Percentiles rank a stretch among this genome's conserved stretches.
These are phyloP conservation scores for Microbotryomycetes sp. DNA, from an alignment of 1,284 basidiomycete species.

Conservation along the genomic window DNA sequence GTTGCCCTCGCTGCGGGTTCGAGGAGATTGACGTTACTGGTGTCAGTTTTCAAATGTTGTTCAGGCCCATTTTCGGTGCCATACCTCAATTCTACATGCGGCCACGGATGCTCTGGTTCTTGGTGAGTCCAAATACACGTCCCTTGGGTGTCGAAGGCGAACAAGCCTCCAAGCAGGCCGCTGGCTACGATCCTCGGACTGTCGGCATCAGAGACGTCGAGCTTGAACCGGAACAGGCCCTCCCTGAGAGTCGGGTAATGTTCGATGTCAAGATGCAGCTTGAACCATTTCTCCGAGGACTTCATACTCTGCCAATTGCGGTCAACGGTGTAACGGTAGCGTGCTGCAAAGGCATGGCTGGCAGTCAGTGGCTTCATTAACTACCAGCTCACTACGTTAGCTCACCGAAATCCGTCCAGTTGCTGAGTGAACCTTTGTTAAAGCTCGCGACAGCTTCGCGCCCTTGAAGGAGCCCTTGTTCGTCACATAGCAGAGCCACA, in stretches of 20 bases:
- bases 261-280: not conserved
- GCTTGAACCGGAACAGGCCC: slow-evolving; percentile 3
- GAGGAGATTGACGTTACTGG: not conserved
- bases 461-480: not conserved
- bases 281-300: not conserved
- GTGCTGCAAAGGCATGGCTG: not conserved
- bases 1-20: not conserved
- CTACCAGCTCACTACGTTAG: no score
- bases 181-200: not conserved
- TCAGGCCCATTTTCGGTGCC: not conserved
- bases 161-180: not conserved
- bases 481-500: no score
- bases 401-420: slow-evolving; percentile 3
- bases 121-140: not conserved
- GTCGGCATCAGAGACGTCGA: not conserved
- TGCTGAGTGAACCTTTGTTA: no score
- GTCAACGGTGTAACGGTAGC: not conserved
- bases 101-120: not conserved
- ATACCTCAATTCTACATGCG: slow-evolving; percentile 1
- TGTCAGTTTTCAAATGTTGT: not conserved
- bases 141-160: not conserved
- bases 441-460: no score
- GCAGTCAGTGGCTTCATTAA: no score
- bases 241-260: not conserved
- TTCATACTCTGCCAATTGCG: not conserved